A percentile compares a stretch with the other conserved stretches of the same genome.
These are phyloP conservation scores for Fusarium nematophilum DNA, from an alignment of 2,329 filamentous ascomycete species.

Conservation along the genomic window DNA sequence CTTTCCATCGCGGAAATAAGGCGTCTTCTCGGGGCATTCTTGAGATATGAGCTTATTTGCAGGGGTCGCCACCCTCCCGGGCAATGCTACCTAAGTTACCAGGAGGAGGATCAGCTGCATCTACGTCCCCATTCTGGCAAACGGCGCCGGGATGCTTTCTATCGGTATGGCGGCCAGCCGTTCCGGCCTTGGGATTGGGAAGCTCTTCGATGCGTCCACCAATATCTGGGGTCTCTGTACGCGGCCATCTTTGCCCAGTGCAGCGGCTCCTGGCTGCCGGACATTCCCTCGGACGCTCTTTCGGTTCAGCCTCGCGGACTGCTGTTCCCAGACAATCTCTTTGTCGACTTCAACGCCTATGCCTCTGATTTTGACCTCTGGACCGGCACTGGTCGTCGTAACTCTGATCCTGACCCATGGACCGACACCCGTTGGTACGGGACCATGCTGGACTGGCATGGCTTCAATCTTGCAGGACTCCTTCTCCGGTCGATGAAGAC, in stretches of 20 bases:
- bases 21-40: constrained; percentile 19
- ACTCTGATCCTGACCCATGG: too few species aligned
- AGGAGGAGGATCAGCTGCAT: too few species aligned
- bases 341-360: constrained; percentile 2
- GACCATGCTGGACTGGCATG: background rate
- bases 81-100: too few species aligned
- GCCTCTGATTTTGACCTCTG: background rate
- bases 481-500: too few species aligned
- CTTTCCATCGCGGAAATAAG: constrained; percentile 9
- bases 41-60: constrained; percentile 15
- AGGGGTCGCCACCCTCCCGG: background rate
- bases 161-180: background rate
- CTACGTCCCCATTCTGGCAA: too few species aligned
- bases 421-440: too few species aligned
- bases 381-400: too few species aligned
- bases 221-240: constrained; percentile 21
- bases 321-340: constrained; percentile 20
- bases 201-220: constrained; percentile 13
- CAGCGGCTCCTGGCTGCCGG: background rate
- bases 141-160: too few species aligned
- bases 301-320: background rate
- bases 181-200: background rate
- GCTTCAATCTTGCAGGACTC: too few species aligned
- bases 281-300: background rate
- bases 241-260: constrained; percentile 24